phyloP scores from a whole-genome alignment of 1,284 basidiomycete species.

The Rhodotorula glutinis region DNA sequence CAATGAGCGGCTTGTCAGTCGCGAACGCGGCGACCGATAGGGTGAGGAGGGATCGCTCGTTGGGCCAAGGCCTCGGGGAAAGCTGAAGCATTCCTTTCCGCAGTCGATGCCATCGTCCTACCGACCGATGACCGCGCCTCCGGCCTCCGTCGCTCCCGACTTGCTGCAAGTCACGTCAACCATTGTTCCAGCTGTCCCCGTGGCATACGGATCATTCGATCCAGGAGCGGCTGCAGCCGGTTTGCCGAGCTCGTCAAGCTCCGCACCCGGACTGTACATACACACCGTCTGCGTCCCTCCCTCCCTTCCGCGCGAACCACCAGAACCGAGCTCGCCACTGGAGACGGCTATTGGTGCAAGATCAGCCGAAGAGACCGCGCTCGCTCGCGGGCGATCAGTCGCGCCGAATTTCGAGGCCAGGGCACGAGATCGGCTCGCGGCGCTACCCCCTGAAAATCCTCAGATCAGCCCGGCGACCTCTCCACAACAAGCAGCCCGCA shows the following conservation, averaged over 20 bases:
- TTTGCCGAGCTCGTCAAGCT: too few species aligned
- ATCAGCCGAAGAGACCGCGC: neutral
- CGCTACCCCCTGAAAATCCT: too few species aligned
- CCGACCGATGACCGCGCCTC: conserved; percentile 28
- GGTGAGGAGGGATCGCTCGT: too few species aligned
- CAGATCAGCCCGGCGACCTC: too few species aligned
- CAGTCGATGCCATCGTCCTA: conserved; percentile 1
- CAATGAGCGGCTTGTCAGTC: neutral
- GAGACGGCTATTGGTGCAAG: neutral
- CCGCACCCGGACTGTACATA: too few species aligned
- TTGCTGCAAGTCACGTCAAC: neutral
- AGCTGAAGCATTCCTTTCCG: too few species aligned
- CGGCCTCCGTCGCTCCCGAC: conserved; percentile 14
- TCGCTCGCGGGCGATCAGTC: neutral
- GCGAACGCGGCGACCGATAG: too few species aligned
- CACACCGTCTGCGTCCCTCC: neutral
- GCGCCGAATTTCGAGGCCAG: neutral
- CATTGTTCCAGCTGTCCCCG: neutral
- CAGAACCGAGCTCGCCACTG: neutral
- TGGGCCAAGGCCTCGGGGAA: too few species aligned
- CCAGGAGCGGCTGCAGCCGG: too few species aligned
- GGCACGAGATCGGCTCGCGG: neutral
- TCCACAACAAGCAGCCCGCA: too few species aligned
- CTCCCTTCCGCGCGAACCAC: rapidly evolving
- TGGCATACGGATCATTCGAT: too few species aligned